Percentiles rank a stretch among this genome's conserved stretches.
Evolutionary conservation across 2,329 filamentous ascomycete genomes (phyloP).

Genomic region (Cercospora citrullina): DNA sequence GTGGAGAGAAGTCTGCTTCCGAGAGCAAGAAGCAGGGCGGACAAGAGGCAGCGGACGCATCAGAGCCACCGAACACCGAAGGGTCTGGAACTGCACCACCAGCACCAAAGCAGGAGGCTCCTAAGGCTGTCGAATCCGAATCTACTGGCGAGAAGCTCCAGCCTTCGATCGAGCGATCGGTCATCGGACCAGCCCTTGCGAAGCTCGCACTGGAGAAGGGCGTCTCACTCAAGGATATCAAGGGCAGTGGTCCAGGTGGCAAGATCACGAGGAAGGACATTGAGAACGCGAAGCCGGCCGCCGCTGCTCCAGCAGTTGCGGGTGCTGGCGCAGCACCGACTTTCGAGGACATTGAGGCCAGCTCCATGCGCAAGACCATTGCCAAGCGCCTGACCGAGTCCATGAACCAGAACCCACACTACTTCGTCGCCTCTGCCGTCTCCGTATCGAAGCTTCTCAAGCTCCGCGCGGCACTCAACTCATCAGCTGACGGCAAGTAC

Average conservation of each 20-base stretch:
- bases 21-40: constrained; percentile 61
- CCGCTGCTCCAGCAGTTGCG: constrained; percentile 49
- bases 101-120: constrained; percentile 51
- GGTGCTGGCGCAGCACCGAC: constrained; percentile 59
- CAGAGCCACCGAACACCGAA: constrained; percentile 59
- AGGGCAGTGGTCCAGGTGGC: constrained; percentile 83
- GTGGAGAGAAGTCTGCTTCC: constrained; percentile 71
- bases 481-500: constrained; percentile 85
- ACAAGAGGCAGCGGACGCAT: constrained; percentile 60
- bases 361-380: constrained; percentile 97
- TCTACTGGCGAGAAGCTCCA: constrained; percentile 75
- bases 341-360: constrained; percentile 82
- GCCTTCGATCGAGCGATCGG: constrained; percentile 78
- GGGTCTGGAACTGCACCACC: constrained; percentile 59
- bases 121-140: constrained; percentile 67
- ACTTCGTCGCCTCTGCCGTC: constrained; percentile 88
- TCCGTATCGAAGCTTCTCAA: constrained; percentile 95
- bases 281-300: constrained; percentile 72
- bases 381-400: constrained; percentile 88
- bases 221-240: constrained; percentile 72
- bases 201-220: constrained; percentile 83
- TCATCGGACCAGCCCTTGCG: constrained; percentile 71
- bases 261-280: constrained; percentile 90
- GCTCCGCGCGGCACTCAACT: constrained; percentile 91
- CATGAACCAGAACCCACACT: constrained; percentile 92